Base-by-base conservation (phyloP, 1,139 yeast genomes). In the Sugiyamaella pinicola region DNA sequence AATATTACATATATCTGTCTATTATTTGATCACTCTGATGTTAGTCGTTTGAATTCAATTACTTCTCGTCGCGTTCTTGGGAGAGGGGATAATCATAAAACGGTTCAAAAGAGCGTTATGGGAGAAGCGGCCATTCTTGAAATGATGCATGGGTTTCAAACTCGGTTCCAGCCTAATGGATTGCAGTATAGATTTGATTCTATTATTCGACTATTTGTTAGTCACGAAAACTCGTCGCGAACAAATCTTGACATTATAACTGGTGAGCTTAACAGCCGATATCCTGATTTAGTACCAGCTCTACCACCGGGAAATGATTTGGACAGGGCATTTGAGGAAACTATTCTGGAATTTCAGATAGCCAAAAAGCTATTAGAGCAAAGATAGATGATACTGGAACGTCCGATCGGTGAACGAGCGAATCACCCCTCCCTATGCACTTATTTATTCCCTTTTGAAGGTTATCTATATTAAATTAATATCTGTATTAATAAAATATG, bases 61-160 rank as follows among this genome's bases (percentile, higher is more conserved):
- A 85, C 95, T 0, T 68, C 69, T 15, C 64, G 73, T 0, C 74
- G 96, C 57, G 82, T 88, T 0, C 55, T 77, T 10, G 65, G 64
- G 0, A 74, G 96, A 64, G 96, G 96, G 1, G 90, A 87, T 64
- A 84, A 86, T 59, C 96, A 89, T 66, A 96, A 88, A 67, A 80
- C 90, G 0, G 85, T 89, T 40, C 84, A 85, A 58, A 76, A 75
- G 2, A 68, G 64, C 0, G 63, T 74, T 0, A 78, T 81, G 52
- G 79, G 80, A 1, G 67, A 69, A 3, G 69, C 69, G 7, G 71
- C 76, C 38, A 83, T 84, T 0, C 68, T 74, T 17, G 77, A 74
- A n/a, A 81, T 88, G 15, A 81, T 87, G 85, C 71, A 74, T 44
- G 89, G 89, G 0, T 88, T 88, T 59, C 73, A 87, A 31, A 71